Conservation (phyloP, 495 filamentous ascomycete species). For the Antarctomyces pellizariae region DNA sequence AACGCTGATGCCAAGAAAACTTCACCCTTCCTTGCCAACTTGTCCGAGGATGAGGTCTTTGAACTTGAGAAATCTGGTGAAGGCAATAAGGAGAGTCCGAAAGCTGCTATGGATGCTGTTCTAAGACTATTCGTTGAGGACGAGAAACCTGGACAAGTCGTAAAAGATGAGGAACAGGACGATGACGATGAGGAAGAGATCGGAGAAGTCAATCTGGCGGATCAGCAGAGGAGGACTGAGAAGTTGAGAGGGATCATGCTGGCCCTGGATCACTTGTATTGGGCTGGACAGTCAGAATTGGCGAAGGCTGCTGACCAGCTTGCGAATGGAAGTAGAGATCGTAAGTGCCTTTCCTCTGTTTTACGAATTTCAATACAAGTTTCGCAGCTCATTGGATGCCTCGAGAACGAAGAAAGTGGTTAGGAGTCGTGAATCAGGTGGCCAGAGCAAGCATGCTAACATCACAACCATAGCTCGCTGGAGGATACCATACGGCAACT, state of each 20-base stretch:
- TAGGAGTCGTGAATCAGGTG: neutral
- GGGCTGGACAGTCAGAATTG: constrained; percentile 17
- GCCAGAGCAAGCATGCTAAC: neutral
- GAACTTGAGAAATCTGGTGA: no score
- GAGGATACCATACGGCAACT: constrained; percentile 38
- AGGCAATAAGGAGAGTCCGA: no score
- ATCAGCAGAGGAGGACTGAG: constrained; percentile 7
- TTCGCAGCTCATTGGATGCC: constrained; percentile 1
- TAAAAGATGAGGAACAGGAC: neutral
- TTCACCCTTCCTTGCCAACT: no score
- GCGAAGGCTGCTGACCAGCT: constrained; percentile 29
- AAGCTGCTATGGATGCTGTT: no score
- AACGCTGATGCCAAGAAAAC: no score
- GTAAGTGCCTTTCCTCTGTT: constrained; percentile 22
- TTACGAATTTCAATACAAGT: neutral
- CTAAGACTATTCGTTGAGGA: neutral
- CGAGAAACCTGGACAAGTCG: neutral
- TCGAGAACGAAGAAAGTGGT: neutral
- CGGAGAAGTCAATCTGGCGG: constrained; percentile 8
- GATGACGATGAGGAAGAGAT: constrained; percentile 8
- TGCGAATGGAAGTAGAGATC: constrained; percentile 41
- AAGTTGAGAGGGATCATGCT: constrained; percentile 12
- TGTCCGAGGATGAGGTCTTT: no score
- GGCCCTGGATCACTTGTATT: constrained; percentile 13
- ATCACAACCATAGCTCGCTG: constrained; percentile 13